Evolutionary conservation across 805 yeast genomes (phyloP).

Genomic region (Komagataella kurtzmanii): DNA sequence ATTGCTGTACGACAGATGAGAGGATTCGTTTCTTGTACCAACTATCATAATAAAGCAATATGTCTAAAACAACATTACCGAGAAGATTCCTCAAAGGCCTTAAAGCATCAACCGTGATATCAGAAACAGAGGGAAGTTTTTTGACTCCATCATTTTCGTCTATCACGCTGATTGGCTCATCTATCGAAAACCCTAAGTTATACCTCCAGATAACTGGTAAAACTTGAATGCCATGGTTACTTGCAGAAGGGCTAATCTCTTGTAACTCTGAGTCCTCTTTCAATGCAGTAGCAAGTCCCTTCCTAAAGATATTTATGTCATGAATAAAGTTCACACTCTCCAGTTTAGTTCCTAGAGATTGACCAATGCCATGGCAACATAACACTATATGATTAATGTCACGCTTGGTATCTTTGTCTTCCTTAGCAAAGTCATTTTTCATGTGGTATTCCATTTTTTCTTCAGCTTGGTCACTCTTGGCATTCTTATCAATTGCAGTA

Average conservation of each 20-base stretch:
- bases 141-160: constrained; percentile 22
- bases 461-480: constrained; percentile 15
- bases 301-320: constrained; percentile 56
- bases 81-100: constrained; percentile 62
- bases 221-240: constrained; percentile 38
- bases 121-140: constrained; percentile 48
- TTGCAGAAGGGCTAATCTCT: constrained; percentile 9
- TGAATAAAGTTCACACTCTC: constrained; percentile 82
- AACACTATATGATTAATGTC: constrained; percentile 48
- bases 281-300: constrained; percentile 39
- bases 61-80: constrained; percentile 81
- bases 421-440: constrained; percentile 36
- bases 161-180: constrained; percentile 20
- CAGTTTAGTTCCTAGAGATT: constrained; percentile 62
- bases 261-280: constrained; percentile 25
- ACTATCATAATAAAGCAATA: constrained; percentile 69
- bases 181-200: constrained; percentile 46
- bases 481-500: constrained; percentile 8
- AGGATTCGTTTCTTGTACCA: constrained; percentile 48
- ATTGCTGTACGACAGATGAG: constrained; percentile 42
- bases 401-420: constrained; percentile 26
- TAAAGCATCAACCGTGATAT: constrained; percentile 68
- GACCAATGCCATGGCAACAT: constrained; percentile 96
- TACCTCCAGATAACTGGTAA: constrained; percentile 91
- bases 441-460: constrained; percentile 28